Percentiles rank a stretch among this genome's conserved stretches.
Conservation (phyloP, 129 eudicot species). For the Artemisia argyi region DNA sequence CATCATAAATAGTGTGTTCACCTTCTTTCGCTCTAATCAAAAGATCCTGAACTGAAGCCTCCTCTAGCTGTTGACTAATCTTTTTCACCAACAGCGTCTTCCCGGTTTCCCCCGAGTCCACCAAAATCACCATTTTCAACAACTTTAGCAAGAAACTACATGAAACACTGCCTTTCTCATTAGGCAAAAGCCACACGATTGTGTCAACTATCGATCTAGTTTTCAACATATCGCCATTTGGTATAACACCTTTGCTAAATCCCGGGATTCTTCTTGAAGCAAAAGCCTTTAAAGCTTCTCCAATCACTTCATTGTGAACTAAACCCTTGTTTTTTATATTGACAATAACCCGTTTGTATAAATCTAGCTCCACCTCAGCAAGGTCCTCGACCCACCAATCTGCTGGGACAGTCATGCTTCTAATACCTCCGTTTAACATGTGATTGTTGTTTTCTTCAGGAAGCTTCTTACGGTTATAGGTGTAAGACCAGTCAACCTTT, state of each 20-base stretch:
- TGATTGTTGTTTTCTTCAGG: conserved; percentile 71
- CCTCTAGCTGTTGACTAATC: conserved; percentile 69
- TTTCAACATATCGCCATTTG: conserved; percentile 48
- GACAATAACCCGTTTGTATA: conserved; percentile 62
- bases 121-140: conserved; percentile 56
- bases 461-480: conserved; percentile 75
- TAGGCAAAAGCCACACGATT: conserved; percentile 61
- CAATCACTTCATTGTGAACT: conserved; percentile 68
- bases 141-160: conserved; percentile 73
- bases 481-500: conserved; percentile 88
- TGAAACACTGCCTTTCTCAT: conserved; percentile 64
- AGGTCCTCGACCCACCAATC: conserved; percentile 99
- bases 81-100: conserved; percentile 54
- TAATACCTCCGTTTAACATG: conserved; percentile 42
- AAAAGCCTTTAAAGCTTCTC: conserved; percentile 90
- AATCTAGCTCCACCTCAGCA: conserved; percentile 79
- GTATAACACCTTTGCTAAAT: conserved; percentile 58
- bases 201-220: conserved; percentile 56
- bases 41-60: conserved; percentile 67
- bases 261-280: conserved; percentile 68
- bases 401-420: conserved; percentile 63
- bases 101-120: conserved; percentile 44
- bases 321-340: conserved; percentile 66
- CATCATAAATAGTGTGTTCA: conserved; percentile 56
- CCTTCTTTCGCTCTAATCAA: conserved; percentile 75